These are phyloP conservation scores for Rhizophagus prolifer DNA, from an alignment of 192 early-diverging fungal species.

Conservation along the genomic window DNA sequence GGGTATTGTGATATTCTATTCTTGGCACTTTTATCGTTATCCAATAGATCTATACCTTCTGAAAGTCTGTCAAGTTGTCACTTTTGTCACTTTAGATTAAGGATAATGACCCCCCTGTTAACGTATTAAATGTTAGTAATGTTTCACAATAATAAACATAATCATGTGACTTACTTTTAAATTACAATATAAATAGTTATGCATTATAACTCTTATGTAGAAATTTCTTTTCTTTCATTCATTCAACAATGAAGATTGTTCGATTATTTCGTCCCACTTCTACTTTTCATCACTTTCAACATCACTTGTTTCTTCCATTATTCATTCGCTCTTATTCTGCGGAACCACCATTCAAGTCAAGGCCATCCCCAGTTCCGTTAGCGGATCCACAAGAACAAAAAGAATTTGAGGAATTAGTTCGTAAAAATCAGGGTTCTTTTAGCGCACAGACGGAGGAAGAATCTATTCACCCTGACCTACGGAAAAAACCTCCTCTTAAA, in stretches of 20 bases:
- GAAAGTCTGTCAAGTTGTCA: no score
- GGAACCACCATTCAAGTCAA: neutral
- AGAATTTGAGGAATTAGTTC: conserved; percentile 72
- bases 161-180: no score
- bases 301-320: neutral
- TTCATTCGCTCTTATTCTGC: neutral
- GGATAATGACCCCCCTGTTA: no score
- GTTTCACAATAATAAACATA: no score
- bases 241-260: neutral
- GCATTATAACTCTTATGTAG: neutral
- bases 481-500: conserved; percentile 46
- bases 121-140: no score
- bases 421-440: conserved; percentile 39
- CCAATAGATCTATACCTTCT: no score
- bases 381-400: conserved; percentile 64
- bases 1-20: no score
- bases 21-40: no score
- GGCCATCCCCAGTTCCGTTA: conserved; percentile 68
- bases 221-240: neutral
- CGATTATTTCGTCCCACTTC: neutral
- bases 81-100: no score
- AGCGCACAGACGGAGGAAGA: conserved; percentile 30
- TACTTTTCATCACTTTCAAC: neutral
- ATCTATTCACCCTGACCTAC: conserved; percentile 49
- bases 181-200: no score